Evolutionary conservation across 2,329 filamentous ascomycete species (phyloP), one percentile per base, ranked within the genome.

Genomic region (Ceratocystis ficicola): DNA sequence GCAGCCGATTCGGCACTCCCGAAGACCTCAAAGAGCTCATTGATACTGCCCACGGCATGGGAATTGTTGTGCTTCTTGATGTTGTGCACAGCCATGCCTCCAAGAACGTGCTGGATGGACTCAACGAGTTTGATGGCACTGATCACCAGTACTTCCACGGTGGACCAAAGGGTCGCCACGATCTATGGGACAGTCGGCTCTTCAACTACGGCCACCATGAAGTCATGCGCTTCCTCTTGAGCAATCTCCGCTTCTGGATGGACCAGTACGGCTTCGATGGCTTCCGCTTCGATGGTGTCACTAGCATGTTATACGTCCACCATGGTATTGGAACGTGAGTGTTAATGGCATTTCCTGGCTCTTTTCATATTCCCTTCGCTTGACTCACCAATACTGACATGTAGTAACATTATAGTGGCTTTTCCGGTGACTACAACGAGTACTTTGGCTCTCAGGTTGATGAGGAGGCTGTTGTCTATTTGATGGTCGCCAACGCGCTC

Each of bases 241-340:
- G 92, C 75, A 99, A 99, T 74, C 77, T 99, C 67, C 84, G 93
- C 28, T 99, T 96, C 79, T 99, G 94, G 92, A 97, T 99, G 92
- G 93, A 97, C 66, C 92, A 96, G 76, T 99, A 96, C 73, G 80
- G 85, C 50, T 97, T 99, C 73, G 94, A 99, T 73, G 94, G 94
- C 28, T 99, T 97, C 82, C 85, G 94, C 52, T 99, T 99, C 72
- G 94, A 99, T 71, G 94, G 94, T 70, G 94, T 99, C 64, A 99
- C 94, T 1, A 96, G 92, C 77, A 99, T 99, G 91, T 86, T 99
- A 66, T 99, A 99, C 75, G 78, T 80, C 17, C 94, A 99, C 73
- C 94, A 99, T 73, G 94, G 94, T 60, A 96, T 99, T 76, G 94
- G 94, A 80, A 95, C 92, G 86, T 94, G 79, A 81, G 89, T 77